These are phyloP conservation scores for Botryotinia narcissicola DNA, from an alignment of 2,329 filamentous ascomycete species.

Conservation along the genomic window DNA sequence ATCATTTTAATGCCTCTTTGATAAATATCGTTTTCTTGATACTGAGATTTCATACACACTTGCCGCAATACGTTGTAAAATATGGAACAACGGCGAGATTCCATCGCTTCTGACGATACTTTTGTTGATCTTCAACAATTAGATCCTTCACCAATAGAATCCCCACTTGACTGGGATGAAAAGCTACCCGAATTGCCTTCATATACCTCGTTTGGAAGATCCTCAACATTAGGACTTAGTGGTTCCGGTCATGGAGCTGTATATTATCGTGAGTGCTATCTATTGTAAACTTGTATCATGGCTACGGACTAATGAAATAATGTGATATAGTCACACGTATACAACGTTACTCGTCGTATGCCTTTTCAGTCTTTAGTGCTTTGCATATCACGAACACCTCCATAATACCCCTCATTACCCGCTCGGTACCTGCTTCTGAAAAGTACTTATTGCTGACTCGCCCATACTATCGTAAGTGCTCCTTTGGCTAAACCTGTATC, in stretches of 20 bases:
- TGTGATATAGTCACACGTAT: slow-evolving; percentile 61
- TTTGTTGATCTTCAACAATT: slow-evolving; percentile 70
- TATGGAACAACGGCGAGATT: slow-evolving; percentile 31
- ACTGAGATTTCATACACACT: not conserved
- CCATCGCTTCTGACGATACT: slow-evolving; percentile 52
- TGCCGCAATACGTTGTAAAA: not conserved
- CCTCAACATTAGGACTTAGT: slow-evolving; percentile 56
- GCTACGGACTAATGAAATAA: not conserved
- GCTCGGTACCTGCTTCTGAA: slow-evolving; percentile 72
- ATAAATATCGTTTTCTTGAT: not conserved
- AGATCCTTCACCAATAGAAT: slow-evolving; percentile 77
- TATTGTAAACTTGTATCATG: not conserved
- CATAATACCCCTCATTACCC: slow-evolving; percentile 72
- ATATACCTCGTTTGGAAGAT: slow-evolving; percentile 42
- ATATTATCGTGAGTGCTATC: slow-evolving; percentile 67
- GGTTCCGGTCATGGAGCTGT: slow-evolving; percentile 62
- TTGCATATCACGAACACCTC: slow-evolving; percentile 81
- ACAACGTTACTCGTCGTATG: slow-evolving; percentile 87
- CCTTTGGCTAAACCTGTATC: slow-evolving; percentile 55
- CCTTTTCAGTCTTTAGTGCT: slow-evolving; percentile 71
- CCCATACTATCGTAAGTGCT: slow-evolving; percentile 80
- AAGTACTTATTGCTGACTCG: slow-evolving; percentile 86
- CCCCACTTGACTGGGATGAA: slow-evolving; percentile 46
- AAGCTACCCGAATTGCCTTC: slow-evolving; percentile 40
- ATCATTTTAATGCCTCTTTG: not conserved